phyloP scores from a whole-genome alignment of 2,329 filamentous ascomycete species.

The Xylariaceae sp. region DNA sequence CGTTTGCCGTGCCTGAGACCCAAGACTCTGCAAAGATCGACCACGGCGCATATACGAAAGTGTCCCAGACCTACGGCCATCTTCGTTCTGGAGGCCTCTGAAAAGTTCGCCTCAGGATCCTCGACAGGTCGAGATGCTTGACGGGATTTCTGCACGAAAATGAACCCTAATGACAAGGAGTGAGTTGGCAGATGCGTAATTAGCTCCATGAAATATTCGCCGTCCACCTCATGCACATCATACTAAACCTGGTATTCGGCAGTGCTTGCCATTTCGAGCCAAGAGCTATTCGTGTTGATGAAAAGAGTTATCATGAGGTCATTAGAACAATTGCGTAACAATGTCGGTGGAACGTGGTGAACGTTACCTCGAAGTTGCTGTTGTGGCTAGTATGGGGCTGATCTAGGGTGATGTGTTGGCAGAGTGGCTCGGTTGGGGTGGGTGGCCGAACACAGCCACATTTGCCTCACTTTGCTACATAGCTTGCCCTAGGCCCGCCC shows the following conservation, averaged over 20 bases:
- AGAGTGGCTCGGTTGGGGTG: constrained; percentile 13
- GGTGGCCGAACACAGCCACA: constrained; percentile 28
- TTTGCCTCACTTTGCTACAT: constrained; percentile 18
- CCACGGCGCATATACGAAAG: constrained; percentile 6
- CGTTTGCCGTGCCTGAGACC: constrained; percentile 18
- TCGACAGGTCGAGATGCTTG: no score
- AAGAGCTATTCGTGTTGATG: background rate
- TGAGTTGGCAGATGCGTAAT: no score
- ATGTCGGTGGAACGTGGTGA: constrained; percentile 15
- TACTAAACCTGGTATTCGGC: background rate
- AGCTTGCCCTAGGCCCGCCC: no score
- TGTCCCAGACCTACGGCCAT: constrained; percentile 7
- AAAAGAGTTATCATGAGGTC: constrained; percentile 20
- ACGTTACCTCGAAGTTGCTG: constrained; percentile 7
- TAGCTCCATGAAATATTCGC: no score
- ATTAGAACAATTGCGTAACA: constrained; percentile 4
- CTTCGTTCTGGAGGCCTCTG: background rate
- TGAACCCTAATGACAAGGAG: no score
- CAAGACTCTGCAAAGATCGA: constrained; percentile 7
- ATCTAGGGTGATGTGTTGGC: constrained; percentile 12
- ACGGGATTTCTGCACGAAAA: no score
- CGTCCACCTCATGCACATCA: no score
- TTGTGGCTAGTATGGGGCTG: constrained; percentile 26
- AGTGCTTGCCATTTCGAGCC: background rate
- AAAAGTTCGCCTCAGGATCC: background rate